Conservation (phyloP, 495 filamentous ascomycete species). For the Stereocaulon alpinum region DNA sequence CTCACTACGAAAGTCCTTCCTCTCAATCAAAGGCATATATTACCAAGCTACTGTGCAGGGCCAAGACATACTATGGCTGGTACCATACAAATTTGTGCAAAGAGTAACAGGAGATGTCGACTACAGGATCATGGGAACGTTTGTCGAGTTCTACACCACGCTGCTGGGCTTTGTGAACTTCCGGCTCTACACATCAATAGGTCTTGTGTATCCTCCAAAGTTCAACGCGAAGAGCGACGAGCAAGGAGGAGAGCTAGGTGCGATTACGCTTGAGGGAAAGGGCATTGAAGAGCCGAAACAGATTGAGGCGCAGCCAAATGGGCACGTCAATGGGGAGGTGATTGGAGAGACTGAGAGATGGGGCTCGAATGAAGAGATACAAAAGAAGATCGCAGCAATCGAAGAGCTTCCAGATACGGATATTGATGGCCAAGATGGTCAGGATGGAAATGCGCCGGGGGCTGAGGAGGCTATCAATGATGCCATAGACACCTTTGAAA, state of each 20-base stretch:
- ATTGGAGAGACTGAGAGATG: slow-evolving; percentile 22
- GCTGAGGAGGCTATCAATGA: slow-evolving; percentile 42
- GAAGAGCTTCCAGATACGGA: slow-evolving; percentile 30
- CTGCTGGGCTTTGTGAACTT: slow-evolving; percentile 93
- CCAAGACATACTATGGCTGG: slow-evolving; percentile 96
- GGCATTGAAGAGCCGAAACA: slow-evolving; percentile 44
- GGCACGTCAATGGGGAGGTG: slow-evolving; percentile 3
- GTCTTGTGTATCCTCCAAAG: slow-evolving; percentile 87
- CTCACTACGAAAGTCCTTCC: slow-evolving; percentile 85
- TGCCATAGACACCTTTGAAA: slow-evolving; percentile 80
- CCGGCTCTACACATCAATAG: slow-evolving; percentile 79
- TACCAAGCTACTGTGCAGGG: slow-evolving; percentile 97
- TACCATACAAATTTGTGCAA: slow-evolving; percentile 95
- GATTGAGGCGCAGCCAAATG: slow-evolving; percentile 35
- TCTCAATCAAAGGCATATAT: slow-evolving; percentile 98
- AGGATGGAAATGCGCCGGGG: slow-evolving; percentile 34
- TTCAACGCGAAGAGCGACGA: slow-evolving; percentile 83
- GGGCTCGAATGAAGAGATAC: slow-evolving; percentile 39
- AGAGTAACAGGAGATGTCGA: slow-evolving; percentile 84
- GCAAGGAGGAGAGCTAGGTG: slow-evolving; percentile 79
- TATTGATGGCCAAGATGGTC: slow-evolving; percentile 30
- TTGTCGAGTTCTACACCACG: slow-evolving; percentile 97
- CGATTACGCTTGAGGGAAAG: slow-evolving; percentile 76
- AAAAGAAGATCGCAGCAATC: slow-evolving; percentile 45
- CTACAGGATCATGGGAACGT: slow-evolving; percentile 97